Percentiles rank a stretch among this genome's conserved stretches.
phyloP scores from a whole-genome alignment of 495 filamentous ascomycete species.

The Elasticomyces elasticus region DNA sequence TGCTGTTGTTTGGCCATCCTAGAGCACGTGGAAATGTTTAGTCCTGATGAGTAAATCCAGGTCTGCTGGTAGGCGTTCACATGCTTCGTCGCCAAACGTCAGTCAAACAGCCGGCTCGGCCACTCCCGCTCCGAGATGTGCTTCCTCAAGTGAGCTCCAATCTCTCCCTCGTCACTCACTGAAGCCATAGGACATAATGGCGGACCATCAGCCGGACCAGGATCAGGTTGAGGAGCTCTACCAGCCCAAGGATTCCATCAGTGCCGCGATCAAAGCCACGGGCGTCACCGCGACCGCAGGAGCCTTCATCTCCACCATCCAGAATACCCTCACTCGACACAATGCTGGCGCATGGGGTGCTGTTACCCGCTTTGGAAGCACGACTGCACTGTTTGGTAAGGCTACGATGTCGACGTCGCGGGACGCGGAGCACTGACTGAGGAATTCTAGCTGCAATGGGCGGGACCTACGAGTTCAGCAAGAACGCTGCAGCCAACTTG shows the following conservation, averaged over 20 bases:
- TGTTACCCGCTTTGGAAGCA: slow-evolving; percentile 59
- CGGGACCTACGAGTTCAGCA: slow-evolving; percentile 67
- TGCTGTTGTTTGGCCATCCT: too few relatives aligned
- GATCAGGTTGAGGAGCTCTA: slow-evolving; percentile 35
- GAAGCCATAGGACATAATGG: slow-evolving; percentile 8
- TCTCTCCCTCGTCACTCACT: background rate
- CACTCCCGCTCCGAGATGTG: background rate
- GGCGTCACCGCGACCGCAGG: slow-evolving; percentile 58
- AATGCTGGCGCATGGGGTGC: slow-evolving; percentile 70
- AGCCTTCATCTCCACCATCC: slow-evolving; percentile 61
- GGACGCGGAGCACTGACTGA: slow-evolving; percentile 37
- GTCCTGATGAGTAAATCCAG: too few relatives aligned
- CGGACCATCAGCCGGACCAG: background rate
- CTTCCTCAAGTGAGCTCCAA: background rate
- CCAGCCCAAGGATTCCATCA: slow-evolving; percentile 70
- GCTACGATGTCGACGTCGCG: background rate
- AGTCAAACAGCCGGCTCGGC: background rate
- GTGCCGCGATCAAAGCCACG: slow-evolving; percentile 51
- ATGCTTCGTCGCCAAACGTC: background rate
- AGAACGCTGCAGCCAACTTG: slow-evolving; percentile 63
- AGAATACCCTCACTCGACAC: slow-evolving; percentile 70
- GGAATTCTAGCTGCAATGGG: slow-evolving; percentile 68
- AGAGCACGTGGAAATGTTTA: too few relatives aligned
- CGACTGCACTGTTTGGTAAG: slow-evolving; percentile 55
- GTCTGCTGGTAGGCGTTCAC: too few relatives aligned